phyloP scores from a whole-genome alignment of 75 land plant genomes.

The Ceratopteris richardii region DNA sequence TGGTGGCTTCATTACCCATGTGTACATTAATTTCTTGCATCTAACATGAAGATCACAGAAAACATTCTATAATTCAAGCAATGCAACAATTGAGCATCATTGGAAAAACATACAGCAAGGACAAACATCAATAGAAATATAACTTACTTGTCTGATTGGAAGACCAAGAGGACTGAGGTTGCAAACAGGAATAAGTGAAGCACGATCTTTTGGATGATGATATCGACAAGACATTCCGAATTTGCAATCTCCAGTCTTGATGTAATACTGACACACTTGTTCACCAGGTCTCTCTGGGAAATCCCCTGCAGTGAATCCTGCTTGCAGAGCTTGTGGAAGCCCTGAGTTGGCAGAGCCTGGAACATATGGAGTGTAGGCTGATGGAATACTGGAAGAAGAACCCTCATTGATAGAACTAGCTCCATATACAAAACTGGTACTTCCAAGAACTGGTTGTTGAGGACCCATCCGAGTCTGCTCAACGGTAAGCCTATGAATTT shows the following conservation, averaged over 20 bases:
- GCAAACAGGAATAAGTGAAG: slow-evolving; percentile 61
- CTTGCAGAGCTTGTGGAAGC: slow-evolving; percentile 39
- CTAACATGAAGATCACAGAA: no score
- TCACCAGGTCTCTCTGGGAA: slow-evolving; percentile 88
- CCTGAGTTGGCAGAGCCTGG: slow-evolving; percentile 61
- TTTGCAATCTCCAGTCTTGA: slow-evolving; percentile 99
- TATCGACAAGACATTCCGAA: slow-evolving; percentile 86
- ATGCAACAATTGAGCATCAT: no score
- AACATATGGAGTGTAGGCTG: slow-evolving; percentile 37
- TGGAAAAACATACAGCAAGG: no score
- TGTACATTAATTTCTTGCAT: no score
- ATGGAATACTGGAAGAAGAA: slow-evolving; percentile 30
- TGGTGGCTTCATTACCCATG: no score
- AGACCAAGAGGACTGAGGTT: slow-evolving; percentile 73
- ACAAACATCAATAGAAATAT: no score
- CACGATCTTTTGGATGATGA: slow-evolving; percentile 93
- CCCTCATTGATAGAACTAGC: slow-evolving; percentile 43
- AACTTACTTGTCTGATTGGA: slow-evolving; percentile 90
- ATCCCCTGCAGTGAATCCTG: slow-evolving; percentile 32
- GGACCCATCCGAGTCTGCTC: slow-evolving; percentile 50
- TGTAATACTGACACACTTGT: slow-evolving; percentile 93
- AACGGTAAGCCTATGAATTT: no score
- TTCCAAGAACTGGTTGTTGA: slow-evolving; percentile 37
- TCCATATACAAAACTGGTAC: slow-evolving; percentile 39
- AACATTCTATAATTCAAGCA: no score